Evolutionary conservation across 169 alveolate species (phyloP).

Genomic region (Amoebophrya sp.): DNA sequence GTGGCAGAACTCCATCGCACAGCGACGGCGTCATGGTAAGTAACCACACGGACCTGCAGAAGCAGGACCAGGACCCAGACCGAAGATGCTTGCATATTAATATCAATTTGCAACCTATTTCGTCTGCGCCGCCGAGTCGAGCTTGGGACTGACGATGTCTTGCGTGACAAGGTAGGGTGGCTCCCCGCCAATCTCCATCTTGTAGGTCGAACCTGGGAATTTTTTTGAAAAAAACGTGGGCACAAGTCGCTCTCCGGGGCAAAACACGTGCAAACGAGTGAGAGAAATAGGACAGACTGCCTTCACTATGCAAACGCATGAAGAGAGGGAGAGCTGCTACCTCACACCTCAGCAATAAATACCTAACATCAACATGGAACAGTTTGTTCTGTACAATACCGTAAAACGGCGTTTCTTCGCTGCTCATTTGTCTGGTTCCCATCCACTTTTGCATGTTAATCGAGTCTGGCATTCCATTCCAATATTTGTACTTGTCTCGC

Average conservation of each 20-base stretch:
- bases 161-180: neutral
- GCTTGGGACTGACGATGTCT: neutral
- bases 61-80: too few relatives aligned
- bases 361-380: neutral
- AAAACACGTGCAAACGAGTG: too few relatives aligned
- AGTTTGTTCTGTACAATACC: neutral
- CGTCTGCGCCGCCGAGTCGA: neutral
- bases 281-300: too few relatives aligned
- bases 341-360: too few relatives aligned
- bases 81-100: too few relatives aligned
- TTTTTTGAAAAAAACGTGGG: too few relatives aligned
- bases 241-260: too few relatives aligned
- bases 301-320: neutral
- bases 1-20: too few relatives aligned
- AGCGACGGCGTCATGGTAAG: too few relatives aligned
- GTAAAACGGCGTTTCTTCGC: neutral
- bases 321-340: neutral
- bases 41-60: too few relatives aligned
- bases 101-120: too few relatives aligned
- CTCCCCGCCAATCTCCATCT: constrained; percentile 10
- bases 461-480: neutral
- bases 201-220: constrained; percentile 18
- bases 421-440: neutral
- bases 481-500: neutral
- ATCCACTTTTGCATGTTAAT: neutral